A percentile compares a stretch with the other conserved stretches of the same genome.
Evolutionary conservation across 176 grass and related monocot species (phyloP).

Genomic region (Triticum monococcum): DNA sequence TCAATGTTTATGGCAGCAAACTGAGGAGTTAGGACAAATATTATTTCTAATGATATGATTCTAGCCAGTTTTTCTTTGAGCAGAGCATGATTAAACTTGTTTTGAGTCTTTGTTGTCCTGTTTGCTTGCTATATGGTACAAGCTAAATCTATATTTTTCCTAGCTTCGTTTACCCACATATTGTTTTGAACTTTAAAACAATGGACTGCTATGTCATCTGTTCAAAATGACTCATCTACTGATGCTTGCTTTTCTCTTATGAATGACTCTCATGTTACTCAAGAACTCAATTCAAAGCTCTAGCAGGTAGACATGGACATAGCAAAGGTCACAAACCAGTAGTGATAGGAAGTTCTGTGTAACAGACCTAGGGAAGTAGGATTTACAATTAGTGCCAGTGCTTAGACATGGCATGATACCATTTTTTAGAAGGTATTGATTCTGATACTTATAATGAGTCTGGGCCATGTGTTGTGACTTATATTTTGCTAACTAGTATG

Average conservation of each 20-base stretch:
- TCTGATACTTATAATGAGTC: neutral
- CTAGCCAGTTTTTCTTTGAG: neutral
- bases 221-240: neutral
- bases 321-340: neutral
- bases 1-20: neutral
- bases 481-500: neutral
- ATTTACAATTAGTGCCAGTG: neutral
- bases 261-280: constrained; percentile 1
- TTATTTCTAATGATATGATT: neutral
- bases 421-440: neutral
- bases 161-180: neutral
- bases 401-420: neutral
- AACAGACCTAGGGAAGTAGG: neutral
- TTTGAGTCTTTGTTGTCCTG: neutral
- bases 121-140: neutral
- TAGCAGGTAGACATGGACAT: neutral
- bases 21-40: neutral
- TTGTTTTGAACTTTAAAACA: neutral
- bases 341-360: neutral
- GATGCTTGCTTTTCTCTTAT: neutral
- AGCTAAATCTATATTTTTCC: neutral
- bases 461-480: neutral
- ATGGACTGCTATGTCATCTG: neutral
- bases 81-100: neutral
- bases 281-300: neutral